These are phyloP conservation scores for Linum trigynum DNA, from an alignment of 345 rosid species.

Conservation along the genomic window DNA sequence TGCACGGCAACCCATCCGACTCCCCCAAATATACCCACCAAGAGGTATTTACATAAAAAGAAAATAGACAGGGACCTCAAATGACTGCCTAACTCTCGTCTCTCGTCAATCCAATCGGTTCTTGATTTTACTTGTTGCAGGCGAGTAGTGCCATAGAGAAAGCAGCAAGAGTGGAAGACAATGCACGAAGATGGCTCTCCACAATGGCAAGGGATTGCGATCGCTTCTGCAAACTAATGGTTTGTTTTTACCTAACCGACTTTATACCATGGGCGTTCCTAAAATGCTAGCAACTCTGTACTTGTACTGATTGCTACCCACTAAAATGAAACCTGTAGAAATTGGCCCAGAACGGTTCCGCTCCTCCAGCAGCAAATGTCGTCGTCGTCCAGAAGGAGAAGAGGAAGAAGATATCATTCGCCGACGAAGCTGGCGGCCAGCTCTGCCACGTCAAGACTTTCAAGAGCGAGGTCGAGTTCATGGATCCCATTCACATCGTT, in stretches of 20 bases:
- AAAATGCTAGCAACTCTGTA: neutral
- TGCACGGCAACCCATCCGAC: conserved; percentile 25
- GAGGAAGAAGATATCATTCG: conserved; percentile 69
- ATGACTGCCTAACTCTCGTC: too few species aligned
- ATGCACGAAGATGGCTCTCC: conserved; percentile 53
- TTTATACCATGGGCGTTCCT: neutral
- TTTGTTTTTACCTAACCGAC: conserved; percentile 23
- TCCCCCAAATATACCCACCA: conserved; percentile 31
- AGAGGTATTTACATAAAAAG: conserved; percentile 36
- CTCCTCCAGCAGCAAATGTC: conserved; percentile 17
- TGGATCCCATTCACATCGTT: conserved; percentile 1
- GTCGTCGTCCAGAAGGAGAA: conserved; percentile 27
- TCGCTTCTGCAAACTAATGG: conserved; percentile 89
- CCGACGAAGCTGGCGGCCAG: conserved; percentile 82
- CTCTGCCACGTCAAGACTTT: conserved; percentile 71
- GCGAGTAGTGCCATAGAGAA: conserved; percentile 38
- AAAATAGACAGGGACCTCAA: too few species aligned
- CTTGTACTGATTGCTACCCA: conserved; percentile 11
- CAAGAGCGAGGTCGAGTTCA: conserved; percentile 24
- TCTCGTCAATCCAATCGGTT: neutral
- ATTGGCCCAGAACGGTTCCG: conserved; percentile 29
- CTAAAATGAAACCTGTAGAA: conserved; percentile 28
- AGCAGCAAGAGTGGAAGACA: conserved; percentile 54
- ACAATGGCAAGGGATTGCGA: conserved; percentile 59
- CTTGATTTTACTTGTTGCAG: conserved; percentile 24